phyloP scores from a whole-genome alignment of 106 monocot species.

The Dendrobium nobile region DNA sequence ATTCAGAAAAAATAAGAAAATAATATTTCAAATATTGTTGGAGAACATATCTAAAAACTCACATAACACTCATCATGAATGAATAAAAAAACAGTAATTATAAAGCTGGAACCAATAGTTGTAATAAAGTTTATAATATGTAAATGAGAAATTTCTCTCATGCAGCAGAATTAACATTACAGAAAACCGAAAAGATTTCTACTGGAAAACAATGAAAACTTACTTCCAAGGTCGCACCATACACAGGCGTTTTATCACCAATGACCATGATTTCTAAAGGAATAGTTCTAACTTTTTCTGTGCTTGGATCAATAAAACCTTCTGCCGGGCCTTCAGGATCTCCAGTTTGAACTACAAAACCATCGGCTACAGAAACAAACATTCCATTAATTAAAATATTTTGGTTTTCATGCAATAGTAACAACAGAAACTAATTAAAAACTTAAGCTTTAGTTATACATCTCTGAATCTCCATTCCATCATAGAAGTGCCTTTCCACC shows the following conservation, averaged over 20 bases:
- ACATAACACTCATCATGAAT: too few relatives aligned
- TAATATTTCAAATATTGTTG: neutral
- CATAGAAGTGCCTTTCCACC: slow-evolving; percentile 93
- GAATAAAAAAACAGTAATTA: too few relatives aligned
- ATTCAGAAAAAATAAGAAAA: neutral
- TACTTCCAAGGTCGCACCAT: slow-evolving; percentile 92
- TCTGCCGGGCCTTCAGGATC: slow-evolving; percentile 75
- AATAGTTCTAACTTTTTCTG: slow-evolving; percentile 30
- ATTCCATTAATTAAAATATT: neutral
- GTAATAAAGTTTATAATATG: neutral
- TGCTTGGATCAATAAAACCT: slow-evolving; percentile 29
- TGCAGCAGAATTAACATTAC: neutral
- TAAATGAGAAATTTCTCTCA: neutral
- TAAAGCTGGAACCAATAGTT: too few relatives aligned
- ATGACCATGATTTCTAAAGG: slow-evolving; percentile 80
- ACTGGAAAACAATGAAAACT: slow-evolving; percentile 8
- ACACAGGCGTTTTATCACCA: slow-evolving; percentile 84
- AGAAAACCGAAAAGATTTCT: neutral
- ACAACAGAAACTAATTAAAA: too few relatives aligned
- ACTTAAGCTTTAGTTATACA: slow-evolving; percentile 20
- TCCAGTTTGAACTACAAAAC: slow-evolving; percentile 98
- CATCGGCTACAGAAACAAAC: slow-evolving; percentile 73
- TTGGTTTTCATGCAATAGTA: neutral
- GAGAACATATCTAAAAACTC: too few relatives aligned
- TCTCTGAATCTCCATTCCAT: slow-evolving; percentile 99